A percentile compares a stretch with the other conserved stretches of the same genome.
Conservation (phyloP, 148 eudicot genomes). For the Silene uniflora region DNA sequence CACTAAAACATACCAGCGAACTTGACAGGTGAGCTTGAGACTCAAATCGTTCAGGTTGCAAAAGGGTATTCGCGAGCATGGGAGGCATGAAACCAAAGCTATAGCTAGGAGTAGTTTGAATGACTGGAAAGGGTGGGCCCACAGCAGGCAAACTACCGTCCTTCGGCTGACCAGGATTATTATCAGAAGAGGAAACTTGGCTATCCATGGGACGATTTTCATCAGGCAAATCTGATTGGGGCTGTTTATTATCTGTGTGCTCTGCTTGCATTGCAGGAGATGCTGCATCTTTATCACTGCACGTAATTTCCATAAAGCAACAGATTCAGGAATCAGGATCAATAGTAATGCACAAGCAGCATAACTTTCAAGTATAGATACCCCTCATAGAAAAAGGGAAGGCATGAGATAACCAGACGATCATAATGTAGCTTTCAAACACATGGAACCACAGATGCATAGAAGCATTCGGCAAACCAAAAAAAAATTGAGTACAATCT, state of each 20-base stretch:
- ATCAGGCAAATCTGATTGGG: conserved; percentile 27
- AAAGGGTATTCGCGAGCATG: conserved; percentile 37
- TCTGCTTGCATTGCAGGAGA: conserved; percentile 31
- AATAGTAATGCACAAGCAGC: not conserved
- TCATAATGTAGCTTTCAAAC: not conserved
- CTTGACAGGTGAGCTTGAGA: conserved; percentile 35
- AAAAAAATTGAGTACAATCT: not conserved
- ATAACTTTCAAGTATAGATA: not conserved
- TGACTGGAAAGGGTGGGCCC: conserved; percentile 22
- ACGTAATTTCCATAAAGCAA: conserved; percentile 17
- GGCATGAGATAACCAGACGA: not conserved
- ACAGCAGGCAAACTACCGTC: conserved; percentile 25
- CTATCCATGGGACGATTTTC: conserved; percentile 24
- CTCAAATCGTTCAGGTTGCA: conserved; percentile 46
- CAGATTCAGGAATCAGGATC: not conserved
- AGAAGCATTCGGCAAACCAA: not conserved
- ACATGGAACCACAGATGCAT: not conserved
- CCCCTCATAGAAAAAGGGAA: not conserved
- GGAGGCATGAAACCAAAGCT: conserved; percentile 49
- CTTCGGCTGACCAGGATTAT: conserved; percentile 22
- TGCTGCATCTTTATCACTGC: conserved; percentile 42
- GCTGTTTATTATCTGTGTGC: conserved; percentile 24
- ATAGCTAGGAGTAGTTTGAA: conserved; percentile 27
- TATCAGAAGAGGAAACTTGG: conserved; percentile 20
- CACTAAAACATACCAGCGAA: conserved; percentile 23